A percentile compares a stretch with the other conserved stretches of the same genome.
Evolutionary conservation across 179 eudicot genomes (phyloP).

Genomic region (Spinacia oleracea): DNA sequence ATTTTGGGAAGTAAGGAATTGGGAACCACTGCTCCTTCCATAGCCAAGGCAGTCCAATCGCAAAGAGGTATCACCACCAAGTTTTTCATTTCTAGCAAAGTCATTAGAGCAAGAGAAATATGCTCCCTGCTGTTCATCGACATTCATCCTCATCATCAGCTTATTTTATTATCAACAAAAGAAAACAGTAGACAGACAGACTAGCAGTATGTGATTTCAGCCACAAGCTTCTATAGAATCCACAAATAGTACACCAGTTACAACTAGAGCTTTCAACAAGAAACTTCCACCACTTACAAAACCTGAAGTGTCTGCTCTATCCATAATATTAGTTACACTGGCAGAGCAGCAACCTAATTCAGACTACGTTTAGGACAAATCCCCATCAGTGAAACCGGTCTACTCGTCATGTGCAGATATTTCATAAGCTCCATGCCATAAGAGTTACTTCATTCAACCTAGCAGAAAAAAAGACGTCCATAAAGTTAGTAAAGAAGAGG

Average conservation of each 20-base stretch:
- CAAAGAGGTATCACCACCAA: slow-evolving; percentile 68
- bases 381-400: slow-evolving; percentile 12
- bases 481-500: neutral
- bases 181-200: slow-evolving; percentile 19
- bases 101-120: slow-evolving; percentile 41
- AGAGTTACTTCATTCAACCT: slow-evolving; percentile 18
- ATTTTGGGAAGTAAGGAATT: slow-evolving; percentile 31
- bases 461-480: neutral
- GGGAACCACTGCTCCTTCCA: slow-evolving; percentile 37
- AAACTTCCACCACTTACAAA: slow-evolving; percentile 84
- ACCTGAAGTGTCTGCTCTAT: slow-evolving; percentile 85
- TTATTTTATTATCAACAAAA: slow-evolving; percentile 11
- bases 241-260: slow-evolving; percentile 34
- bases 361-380: neutral
- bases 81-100: slow-evolving; percentile 35
- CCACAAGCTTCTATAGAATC: slow-evolving; percentile 34
- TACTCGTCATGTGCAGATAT: neutral
- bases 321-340: slow-evolving; percentile 62
- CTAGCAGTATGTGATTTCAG: slow-evolving; percentile 21
- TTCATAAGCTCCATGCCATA: slow-evolving; percentile 13
- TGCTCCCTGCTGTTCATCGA: slow-evolving; percentile 31
- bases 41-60: slow-evolving; percentile 71
- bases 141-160: slow-evolving; percentile 51
- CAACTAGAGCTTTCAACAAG: slow-evolving; percentile 34
- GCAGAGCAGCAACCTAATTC: slow-evolving; percentile 11